Base-by-base conservation (phyloP, 345 rosid genomes). In the Eucalyptus globulus region DNA sequence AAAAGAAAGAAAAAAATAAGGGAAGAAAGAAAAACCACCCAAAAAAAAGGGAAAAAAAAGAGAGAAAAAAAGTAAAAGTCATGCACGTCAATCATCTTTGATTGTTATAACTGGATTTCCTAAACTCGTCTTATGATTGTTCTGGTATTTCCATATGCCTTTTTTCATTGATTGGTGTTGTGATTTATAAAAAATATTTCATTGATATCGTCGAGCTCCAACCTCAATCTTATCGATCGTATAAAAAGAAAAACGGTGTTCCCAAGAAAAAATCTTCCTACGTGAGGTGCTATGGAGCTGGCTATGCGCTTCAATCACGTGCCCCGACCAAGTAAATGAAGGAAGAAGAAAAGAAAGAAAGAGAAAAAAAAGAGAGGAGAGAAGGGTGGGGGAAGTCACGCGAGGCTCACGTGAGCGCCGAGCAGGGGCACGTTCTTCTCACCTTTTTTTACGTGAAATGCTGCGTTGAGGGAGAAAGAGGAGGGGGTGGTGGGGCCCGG, bases 351-450 rank as follows among this genome's bases (percentile, higher is more conserved):
- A 56, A 10, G 4, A 56, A 56, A 56, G 13, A 56, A 10, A 24
- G 13, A 56, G 6, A 24, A 22, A 53, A 1, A 19, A 17, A 17
- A 0, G 10, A 17, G 3, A 2, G 3, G 1, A 9, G 2, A 6
- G 5, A 11, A 11, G 2, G 22, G 24, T 0, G 4, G 27, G 83
- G 83, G 83, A 37, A 72, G 19, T 76, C 47, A 76, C 83, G 83
- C 81, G 83, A 22, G 26, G 27, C 83, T 72, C 83, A 72, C 45
- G 83, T 72, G 83, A 37, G 14, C 14, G 83, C 45, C 45, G 45
- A 72, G 83, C 83, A 3, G 14, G 14, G 14, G 83, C 83, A 21
- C 83, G 83, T 37, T 76, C 83, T 6, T 19, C 83, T 76, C 27
- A 11, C 27, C 47, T 11, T 37, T 17, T 9, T 10, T 60, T 6